Percentiles rank a stretch among this genome's conserved stretches.
Conservation (phyloP, 768 basidiomycete genomes). For the Lactarius quietus region DNA sequence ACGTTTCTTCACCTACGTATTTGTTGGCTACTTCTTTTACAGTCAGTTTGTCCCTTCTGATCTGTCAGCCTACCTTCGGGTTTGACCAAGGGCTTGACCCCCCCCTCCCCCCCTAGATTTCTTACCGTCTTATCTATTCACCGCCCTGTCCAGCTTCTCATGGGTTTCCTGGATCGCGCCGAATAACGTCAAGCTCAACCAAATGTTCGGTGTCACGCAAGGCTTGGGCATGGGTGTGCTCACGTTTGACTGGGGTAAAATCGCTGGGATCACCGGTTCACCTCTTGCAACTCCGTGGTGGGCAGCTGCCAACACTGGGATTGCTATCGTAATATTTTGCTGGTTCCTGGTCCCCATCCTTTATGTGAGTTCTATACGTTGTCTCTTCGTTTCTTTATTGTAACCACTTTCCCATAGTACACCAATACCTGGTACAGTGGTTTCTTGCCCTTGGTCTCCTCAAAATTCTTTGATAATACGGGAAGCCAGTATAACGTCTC, state of each 20-base stretch:
- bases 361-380: conserved; percentile 40
- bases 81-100: too few relatives aligned
- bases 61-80: too few relatives aligned
- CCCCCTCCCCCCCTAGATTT: neutral
- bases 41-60: conserved; percentile 41
- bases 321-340: conserved; percentile 78
- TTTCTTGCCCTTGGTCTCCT: conserved; percentile 3
- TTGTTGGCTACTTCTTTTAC: conserved; percentile 36
- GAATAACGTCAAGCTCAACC: conserved; percentile 62
- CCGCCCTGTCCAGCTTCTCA: conserved; percentile 49
- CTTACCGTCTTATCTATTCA: conserved; percentile 7
- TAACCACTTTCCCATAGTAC: conserved; percentile 37
- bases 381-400: neutral
- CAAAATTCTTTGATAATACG: conserved; percentile 72
- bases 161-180: conserved; percentile 91
- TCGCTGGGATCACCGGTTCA: conserved; percentile 55
- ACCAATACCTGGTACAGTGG: conserved; percentile 49
- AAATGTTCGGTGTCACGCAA: conserved; percentile 59
- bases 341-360: conserved; percentile 3
- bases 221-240: conserved; percentile 58
- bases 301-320: conserved; percentile 86
- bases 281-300: conserved; percentile 58
- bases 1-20: conserved; percentile 48
- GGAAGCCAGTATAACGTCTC: conserved; percentile 58
- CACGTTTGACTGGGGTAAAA: conserved; percentile 90